A percentile compares a stretch with the other conserved stretches of the same genome.
These are phyloP conservation scores for Anisodus tanguticus DNA, from an alignment of 257 asterid species.

Conservation along the genomic window DNA sequence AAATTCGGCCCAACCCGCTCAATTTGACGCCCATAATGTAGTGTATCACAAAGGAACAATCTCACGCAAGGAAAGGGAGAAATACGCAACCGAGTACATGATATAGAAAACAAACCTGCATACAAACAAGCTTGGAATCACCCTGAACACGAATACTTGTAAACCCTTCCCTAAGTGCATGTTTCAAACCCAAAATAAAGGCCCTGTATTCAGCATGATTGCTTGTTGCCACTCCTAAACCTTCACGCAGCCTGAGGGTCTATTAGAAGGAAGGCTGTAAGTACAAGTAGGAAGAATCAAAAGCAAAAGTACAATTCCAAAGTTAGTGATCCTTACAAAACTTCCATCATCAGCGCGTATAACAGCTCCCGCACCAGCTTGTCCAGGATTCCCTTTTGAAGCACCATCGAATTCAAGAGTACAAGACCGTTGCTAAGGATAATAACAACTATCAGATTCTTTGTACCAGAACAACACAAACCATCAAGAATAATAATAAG, in stretches of 20 bases:
- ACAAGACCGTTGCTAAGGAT: constrained; percentile 65
- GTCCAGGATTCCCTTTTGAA: constrained; percentile 98
- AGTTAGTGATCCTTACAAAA: constrained; percentile 50
- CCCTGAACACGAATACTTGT: constrained; percentile 90
- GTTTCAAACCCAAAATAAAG: constrained; percentile 83
- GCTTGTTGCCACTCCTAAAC: constrained; percentile 89
- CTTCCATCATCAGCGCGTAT: constrained; percentile 89
- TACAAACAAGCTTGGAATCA: constrained; percentile 96
- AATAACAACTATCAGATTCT: constrained; percentile 33
- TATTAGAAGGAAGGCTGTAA: constrained; percentile 43
- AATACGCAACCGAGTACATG: background rate
- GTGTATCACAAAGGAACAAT: background rate
- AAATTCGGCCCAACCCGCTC: too few relatives aligned
- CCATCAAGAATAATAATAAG: background rate
- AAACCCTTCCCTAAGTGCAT: constrained; percentile 83
- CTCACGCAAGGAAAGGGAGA: background rate
- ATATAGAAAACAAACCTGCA: constrained; percentile 68
- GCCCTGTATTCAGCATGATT: constrained; percentile 95
- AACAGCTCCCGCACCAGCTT: constrained; percentile 95
- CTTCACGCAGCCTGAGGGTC: constrained; percentile 92
- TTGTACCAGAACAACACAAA: constrained; percentile 18
- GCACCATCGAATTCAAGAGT: constrained; percentile 96
- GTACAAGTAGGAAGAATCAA: background rate
- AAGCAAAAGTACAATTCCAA: constrained; percentile 26
- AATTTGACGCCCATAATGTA: background rate